Evolutionary conservation across 2,329 filamentous ascomycete genomes (phyloP), one percentile per base, ranked within the genome.

Genomic region (Diaporthe ilicicola): DNA sequence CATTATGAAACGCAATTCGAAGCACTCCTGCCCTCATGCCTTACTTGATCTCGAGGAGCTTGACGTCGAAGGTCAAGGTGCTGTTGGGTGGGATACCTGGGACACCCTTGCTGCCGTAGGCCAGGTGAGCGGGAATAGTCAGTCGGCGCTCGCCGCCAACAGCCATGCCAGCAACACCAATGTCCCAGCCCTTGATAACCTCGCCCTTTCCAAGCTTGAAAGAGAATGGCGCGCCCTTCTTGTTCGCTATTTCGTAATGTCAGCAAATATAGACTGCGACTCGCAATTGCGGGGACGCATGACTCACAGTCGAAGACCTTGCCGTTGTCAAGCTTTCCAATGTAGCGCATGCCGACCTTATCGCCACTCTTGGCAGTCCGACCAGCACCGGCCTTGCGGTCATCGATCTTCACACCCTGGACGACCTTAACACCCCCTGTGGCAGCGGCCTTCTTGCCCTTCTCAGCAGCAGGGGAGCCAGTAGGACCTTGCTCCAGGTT

Each of bases 141-240:
- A 99, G 88, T 76, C 96, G 92, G 78, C 96, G 94, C 88, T 99
- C 97, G 78, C 94, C 94, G 79, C 96, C 96, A 76, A 95, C 92
- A 76, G 91, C 87, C 94, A 99, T 98, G 83, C 97, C 97, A 76
- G 89, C 88, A 76, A 99, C 87, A 84, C 96, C 96, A 75, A 98
- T 90, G 82, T 99, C 97, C 97, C 96, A 98, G 76, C 96, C 96
- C 89, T 97, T 96, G 87, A 99, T 99, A 78, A 99, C 97, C 83
- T 98, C 94, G 73, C 95, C 95, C 80, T 91, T 90, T 76, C 96
- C 97, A 73, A 97, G 91, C 88, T 95, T 97, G 90, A 98, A 98
- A 76, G 89, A 89, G 86, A 99, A 99, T 71, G 97, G 95, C 87
- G 97, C 95, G 78, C 96, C 96, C 87, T 97, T 98, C 89, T 98